Base-by-base conservation (phyloP, 129 eudicot species). In the Chrysanthemum makinoi region DNA sequence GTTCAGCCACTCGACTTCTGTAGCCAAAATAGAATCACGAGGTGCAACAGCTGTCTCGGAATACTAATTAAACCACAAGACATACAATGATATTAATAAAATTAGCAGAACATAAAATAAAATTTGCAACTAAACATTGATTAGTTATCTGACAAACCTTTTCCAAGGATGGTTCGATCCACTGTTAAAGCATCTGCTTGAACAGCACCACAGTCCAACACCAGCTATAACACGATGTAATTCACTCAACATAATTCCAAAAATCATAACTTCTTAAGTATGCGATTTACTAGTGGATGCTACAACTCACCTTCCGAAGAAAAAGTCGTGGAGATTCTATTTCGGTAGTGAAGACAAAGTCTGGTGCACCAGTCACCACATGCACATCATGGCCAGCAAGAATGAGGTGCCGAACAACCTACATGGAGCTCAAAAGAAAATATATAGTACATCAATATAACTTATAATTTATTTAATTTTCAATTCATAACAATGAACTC, bases 121-220 rank as follows among this genome's bases (percentile, higher is more conserved):
- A 57, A 24, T 19, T 18, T 24, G 56, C 52, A 66, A 62, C 3
- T 19, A 63, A 52, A 51, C 11, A 10, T 10, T 1, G 30, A 60
- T 51, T 72, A 50, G 48, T 20, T 26, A 65, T 18, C 48, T 53
- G 14, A 13, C 65, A 66, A 57, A 86, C 99, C 94, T 90, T 90
- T 76, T 94, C 93, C 73, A 94, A 77, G 44, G 99, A 94, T 15
- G 97, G 97, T 35, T 26, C 99, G 97, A 69, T 94, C 99, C 64
- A 94, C 99, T 18, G 99, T 94, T 81, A 94, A 84, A 56, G 99
- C 99, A 86, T 94, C 99, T 57, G 97, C 99, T 81, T 94, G 99
- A 77, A 94, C 97, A 68, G 99, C 99, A 39, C 99, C 99, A 81
- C 97, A 90, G 66, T 94, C 99, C 75, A 94, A 75, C 62, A 94